A percentile compares a stretch with the other conserved stretches of the same genome.
Evolutionary conservation across 371 early-diverging fungal species (phyloP).

Genomic region (Mortierella sp.): DNA sequence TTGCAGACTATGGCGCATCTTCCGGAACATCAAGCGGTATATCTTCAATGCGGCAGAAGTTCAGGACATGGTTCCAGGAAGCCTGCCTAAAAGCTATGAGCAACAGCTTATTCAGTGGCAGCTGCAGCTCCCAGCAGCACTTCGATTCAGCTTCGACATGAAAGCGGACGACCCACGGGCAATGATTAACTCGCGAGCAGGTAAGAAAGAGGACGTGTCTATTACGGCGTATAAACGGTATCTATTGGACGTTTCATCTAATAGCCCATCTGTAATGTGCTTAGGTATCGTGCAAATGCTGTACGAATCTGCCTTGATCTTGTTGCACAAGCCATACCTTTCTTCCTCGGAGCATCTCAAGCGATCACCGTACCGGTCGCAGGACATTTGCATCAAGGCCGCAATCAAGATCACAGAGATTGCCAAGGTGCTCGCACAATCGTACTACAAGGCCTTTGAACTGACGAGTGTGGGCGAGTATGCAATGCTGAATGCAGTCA

Average conservation of each 20-base stretch:
- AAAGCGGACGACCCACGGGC: constrained; percentile 26
- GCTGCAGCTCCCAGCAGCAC: constrained; percentile 41
- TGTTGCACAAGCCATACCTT: constrained; percentile 48
- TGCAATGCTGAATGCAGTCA: constrained; percentile 38
- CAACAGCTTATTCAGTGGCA: constrained; percentile 55
- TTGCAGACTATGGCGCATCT: constrained; percentile 49
- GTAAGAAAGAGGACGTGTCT: too few relatives aligned
- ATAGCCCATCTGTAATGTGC: not conserved
- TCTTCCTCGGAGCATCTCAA: constrained; percentile 36
- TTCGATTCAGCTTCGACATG: constrained; percentile 41
- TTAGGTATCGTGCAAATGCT: constrained; percentile 52
- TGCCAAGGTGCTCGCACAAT: constrained; percentile 33
- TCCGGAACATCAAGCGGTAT: constrained; percentile 43
- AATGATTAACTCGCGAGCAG: constrained; percentile 44
- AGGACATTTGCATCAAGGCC: constrained; percentile 50
- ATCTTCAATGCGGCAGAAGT: constrained; percentile 49
- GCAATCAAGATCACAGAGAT: constrained; percentile 52
- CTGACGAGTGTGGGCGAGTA: constrained; percentile 32
- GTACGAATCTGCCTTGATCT: constrained; percentile 43
- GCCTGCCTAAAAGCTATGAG: constrained; percentile 46
- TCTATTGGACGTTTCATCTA: not conserved
- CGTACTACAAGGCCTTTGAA: constrained; percentile 33
- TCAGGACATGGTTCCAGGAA: constrained; percentile 52
- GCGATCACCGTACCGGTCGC: constrained; percentile 49
- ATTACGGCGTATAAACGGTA: too few relatives aligned